phyloP scores from a whole-genome alignment of 164 flowering plant species.

The Dillenia turbinata region DNA sequence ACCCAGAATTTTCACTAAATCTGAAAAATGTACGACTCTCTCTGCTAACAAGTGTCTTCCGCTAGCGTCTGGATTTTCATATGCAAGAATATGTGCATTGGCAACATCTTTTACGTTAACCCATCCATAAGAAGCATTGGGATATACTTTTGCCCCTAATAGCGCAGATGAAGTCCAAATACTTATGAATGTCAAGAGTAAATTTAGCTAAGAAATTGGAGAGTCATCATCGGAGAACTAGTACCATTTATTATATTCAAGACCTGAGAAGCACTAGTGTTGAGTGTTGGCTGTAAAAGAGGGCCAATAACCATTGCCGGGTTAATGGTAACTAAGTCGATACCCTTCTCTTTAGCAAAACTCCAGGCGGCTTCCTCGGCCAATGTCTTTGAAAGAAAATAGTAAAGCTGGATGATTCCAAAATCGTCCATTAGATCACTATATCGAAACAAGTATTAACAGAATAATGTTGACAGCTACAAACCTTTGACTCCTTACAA shows the following conservation, averaged over 20 bases:
- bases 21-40: slow-evolving; percentile 32
- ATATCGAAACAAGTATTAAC: too few relatives aligned
- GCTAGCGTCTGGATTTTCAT: slow-evolving; percentile 51
- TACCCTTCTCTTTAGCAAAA: too few relatives aligned
- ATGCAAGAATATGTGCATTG: slow-evolving; percentile 58
- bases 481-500: too few relatives aligned
- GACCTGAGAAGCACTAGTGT: slow-evolving; percentile 34
- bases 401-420: too few relatives aligned
- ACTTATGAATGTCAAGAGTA: neutral
- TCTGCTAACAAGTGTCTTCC: slow-evolving; percentile 62
- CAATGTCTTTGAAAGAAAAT: too few relatives aligned
- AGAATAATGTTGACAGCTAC: too few relatives aligned
- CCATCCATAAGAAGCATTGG: slow-evolving; percentile 37
- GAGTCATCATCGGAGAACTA: neutral
- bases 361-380: too few relatives aligned
- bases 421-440: too few relatives aligned
- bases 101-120: slow-evolving; percentile 66
- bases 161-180: neutral
- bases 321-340: slow-evolving; percentile 23
- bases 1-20: slow-evolving; percentile 32
- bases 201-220: too few relatives aligned
- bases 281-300: slow-evolving; percentile 46
- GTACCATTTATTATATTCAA: slow-evolving; percentile 36
- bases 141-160: slow-evolving; percentile 38
- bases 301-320: slow-evolving; percentile 55